Conservation (phyloP, 2,329 filamentous ascomycete species). For the Chaetomiaceae sp. region DNA sequence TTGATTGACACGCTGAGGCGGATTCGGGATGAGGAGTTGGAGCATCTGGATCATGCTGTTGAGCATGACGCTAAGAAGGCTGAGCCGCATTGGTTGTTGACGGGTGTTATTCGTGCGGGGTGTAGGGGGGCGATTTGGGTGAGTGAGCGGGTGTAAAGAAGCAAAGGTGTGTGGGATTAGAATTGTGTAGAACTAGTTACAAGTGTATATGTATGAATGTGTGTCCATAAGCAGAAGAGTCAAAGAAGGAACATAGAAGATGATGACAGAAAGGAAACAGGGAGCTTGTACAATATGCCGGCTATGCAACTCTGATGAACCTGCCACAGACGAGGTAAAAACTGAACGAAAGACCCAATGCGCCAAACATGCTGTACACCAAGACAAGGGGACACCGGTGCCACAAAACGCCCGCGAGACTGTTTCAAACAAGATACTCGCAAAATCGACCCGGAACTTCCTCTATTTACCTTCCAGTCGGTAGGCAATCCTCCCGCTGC, state of each 20-base stretch:
- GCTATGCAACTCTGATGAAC: not conserved
- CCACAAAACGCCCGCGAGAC: too few species aligned
- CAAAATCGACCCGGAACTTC: too few species aligned
- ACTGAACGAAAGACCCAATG: not conserved
- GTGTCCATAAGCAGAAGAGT: not conserved
- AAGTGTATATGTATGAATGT: not conserved
- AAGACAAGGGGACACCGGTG: not conserved
- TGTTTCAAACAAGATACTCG: too few species aligned
- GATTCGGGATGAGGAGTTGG: constrained; percentile 92
- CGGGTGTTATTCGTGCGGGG: constrained; percentile 80
- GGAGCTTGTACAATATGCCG: not conserved
- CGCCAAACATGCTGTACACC: not conserved
- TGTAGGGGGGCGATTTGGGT: constrained; percentile 92
- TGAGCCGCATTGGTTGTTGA: constrained; percentile 82
- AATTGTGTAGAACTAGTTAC: constrained; percentile 1
- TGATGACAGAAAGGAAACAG: not conserved
- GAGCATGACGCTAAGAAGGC: constrained; percentile 90
- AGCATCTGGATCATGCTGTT: constrained; percentile 93
- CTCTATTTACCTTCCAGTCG: too few species aligned
- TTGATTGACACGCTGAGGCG: constrained; percentile 70
- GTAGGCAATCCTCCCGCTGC: too few species aligned
- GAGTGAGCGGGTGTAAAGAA: constrained; percentile 56
- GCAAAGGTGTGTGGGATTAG: not conserved
- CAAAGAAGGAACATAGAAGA: not conserved
- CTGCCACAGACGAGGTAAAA: not conserved